phyloP scores from a whole-genome alignment of 2,329 filamentous ascomycete genomes.

The Exophiala phaeomuriformis region DNA sequence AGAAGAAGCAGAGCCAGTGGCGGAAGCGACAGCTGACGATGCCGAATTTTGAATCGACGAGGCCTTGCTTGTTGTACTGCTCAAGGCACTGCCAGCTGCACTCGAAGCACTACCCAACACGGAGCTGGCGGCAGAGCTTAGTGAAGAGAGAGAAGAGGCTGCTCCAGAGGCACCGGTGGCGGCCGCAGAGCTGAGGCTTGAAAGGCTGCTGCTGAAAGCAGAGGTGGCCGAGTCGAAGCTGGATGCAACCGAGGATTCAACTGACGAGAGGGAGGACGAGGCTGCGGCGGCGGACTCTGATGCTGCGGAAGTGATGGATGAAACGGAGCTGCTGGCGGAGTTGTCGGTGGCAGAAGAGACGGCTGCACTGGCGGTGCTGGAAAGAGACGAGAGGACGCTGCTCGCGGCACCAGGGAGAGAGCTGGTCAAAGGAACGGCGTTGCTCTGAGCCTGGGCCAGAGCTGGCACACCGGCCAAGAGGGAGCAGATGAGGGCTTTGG shows the following conservation, averaged over 20 bases:
- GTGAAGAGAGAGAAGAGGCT: constrained; percentile 10
- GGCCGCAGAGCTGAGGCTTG: constrained; percentile 16
- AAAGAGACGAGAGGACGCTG: not conserved
- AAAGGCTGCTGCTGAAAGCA: constrained; percentile 12
- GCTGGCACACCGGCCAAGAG: constrained; percentile 14
- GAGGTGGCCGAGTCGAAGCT: constrained; percentile 14
- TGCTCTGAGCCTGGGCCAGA: constrained; percentile 4
- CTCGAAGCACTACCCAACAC: constrained; percentile 13
- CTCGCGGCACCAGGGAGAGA: not conserved
- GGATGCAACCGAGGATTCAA: constrained; percentile 7
- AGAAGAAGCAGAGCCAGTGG: constrained; percentile 3
- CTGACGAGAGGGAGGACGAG: not conserved
- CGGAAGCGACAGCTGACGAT: constrained; percentile 11
- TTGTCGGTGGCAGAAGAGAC: constrained; percentile 1
- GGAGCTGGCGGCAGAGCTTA: constrained; percentile 12
- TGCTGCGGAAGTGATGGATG: constrained; percentile 1
- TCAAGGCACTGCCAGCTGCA: constrained; percentile 10
- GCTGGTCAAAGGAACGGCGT: too few species aligned
- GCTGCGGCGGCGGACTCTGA: constrained; percentile 3
- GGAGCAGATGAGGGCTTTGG: constrained; percentile 11
- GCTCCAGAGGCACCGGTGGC: constrained; percentile 12
- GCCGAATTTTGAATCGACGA: constrained; percentile 6
- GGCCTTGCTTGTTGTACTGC: constrained; percentile 11
- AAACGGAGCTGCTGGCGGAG: constrained; percentile 8
- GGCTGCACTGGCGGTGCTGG: constrained; percentile 1